Conservation (phyloP, 2,329 filamentous ascomycete species). For the Apiospora kogelbergensis region DNA sequence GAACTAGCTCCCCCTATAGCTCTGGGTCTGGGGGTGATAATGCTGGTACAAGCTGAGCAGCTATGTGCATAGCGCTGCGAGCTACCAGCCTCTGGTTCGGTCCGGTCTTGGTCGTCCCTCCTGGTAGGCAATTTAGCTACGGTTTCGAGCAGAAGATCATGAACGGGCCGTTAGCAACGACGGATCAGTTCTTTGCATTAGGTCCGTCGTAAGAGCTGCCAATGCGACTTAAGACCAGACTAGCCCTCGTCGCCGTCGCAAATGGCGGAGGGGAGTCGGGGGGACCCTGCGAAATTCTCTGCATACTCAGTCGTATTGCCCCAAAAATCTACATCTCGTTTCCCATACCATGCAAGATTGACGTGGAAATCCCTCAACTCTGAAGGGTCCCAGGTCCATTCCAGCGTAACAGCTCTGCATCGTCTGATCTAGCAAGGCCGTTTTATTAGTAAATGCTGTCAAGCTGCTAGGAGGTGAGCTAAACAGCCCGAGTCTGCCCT, state of each 20-base stretch:
- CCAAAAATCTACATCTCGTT: background rate
- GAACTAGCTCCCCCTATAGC: background rate
- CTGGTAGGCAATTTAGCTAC: background rate
- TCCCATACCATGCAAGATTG: constrained; percentile 5
- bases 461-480: background rate
- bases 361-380: constrained; percentile 4
- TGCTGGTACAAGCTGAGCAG: background rate
- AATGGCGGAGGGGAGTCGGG: background rate
- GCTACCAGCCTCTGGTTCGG: background rate
- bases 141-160: background rate
- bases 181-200: constrained; percentile 7
- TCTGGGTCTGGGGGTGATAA: background rate
- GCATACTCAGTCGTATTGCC: background rate
- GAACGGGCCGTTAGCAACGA: constrained; percentile 4
- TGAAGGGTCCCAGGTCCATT: background rate
- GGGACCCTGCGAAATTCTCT: background rate
- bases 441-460: background rate
- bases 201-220: background rate
- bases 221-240: background rate
- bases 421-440: background rate
- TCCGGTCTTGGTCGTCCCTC: background rate
- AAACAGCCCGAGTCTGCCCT: background rate
- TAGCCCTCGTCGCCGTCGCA: background rate
- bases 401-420: background rate
- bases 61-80: background rate